Evolutionary conservation across 2,329 filamentous ascomycete genomes (phyloP).

Genomic region (Colletotrichum graminicola): DNA sequence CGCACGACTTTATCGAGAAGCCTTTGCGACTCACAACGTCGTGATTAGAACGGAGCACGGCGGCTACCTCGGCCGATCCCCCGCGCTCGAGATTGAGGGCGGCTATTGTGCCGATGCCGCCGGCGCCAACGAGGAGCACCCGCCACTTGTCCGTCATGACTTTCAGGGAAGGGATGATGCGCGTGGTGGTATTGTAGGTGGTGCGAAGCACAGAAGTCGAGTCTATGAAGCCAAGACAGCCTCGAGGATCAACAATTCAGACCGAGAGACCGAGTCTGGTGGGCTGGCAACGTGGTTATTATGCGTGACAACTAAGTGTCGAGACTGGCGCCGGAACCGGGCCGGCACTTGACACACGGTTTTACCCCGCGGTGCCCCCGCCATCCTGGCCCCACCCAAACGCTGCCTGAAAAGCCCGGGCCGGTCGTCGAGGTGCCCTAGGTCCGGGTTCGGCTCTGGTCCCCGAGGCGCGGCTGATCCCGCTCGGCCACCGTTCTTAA

Average conservation of each 20-base stretch:
- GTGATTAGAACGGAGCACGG: conserved; percentile 69
- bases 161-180: neutral
- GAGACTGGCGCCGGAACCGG: neutral
- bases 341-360: neutral
- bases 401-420: neutral
- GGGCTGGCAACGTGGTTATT: neutral
- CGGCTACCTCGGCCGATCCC: conserved; percentile 63
- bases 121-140: conserved; percentile 66
- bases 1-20: conserved; percentile 66
- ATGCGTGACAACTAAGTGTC: neutral
- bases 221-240: neutral
- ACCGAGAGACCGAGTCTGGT: neutral
- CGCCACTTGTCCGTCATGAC: conserved; percentile 47
- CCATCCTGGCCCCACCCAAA: neutral
- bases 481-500: neutral
- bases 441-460: neutral
- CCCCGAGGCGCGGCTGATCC: neutral
- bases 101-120: conserved; percentile 68
- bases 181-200: neutral
- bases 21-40: conserved; percentile 59
- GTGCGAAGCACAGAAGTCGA: neutral
- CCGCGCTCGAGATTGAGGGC: conserved; percentile 66
- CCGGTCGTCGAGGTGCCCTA: neutral
- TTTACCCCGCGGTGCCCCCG: conserved; percentile 12
- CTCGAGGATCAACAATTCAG: neutral